Conservation (phyloP, 1,284 basidiomycete genomes). For the Xerocomus nothofagi region DNA sequence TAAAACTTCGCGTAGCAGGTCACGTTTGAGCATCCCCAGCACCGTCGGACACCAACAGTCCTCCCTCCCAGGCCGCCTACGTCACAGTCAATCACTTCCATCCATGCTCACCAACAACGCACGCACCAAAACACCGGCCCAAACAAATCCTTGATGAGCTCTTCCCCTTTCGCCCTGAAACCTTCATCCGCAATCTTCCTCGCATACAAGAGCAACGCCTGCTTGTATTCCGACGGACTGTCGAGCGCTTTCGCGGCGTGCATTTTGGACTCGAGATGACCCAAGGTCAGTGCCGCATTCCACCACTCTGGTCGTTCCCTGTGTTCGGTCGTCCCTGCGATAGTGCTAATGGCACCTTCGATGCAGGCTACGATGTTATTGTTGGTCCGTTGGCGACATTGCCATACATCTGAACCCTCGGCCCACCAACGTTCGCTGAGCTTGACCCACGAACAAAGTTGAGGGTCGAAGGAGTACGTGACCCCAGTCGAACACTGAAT, state of each 20-base stretch:
- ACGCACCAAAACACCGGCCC: conserved; percentile 84
- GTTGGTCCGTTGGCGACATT: conserved; percentile 58
- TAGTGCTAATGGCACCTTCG: conserved; percentile 52
- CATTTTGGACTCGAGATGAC: conserved; percentile 81
- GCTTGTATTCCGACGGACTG: conserved; percentile 81
- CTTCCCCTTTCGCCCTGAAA: conserved; percentile 82
- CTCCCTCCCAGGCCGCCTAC: conserved; percentile 69
- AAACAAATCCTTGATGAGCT: conserved; percentile 82
- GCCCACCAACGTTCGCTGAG: conserved; percentile 81
- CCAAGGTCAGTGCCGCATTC: conserved; percentile 74
- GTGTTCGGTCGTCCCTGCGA: conserved; percentile 40
- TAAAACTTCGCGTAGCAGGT: conserved; percentile 77
- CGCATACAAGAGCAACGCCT: conserved; percentile 73
- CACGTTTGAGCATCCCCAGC: conserved; percentile 72
- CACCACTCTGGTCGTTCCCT: conserved; percentile 70
- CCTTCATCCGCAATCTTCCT: conserved; percentile 85
- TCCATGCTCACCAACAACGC: conserved; percentile 1
- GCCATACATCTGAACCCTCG: conserved; percentile 79
- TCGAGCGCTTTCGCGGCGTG: conserved; percentile 71
- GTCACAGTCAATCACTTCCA: conserved; percentile 30
- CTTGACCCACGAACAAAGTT: conserved; percentile 67
- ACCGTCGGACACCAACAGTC: conserved; percentile 67
- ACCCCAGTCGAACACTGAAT: conserved; percentile 73
- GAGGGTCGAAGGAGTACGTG: conserved; percentile 74
- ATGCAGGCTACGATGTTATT: conserved; percentile 51